Base-by-base conservation (phyloP, 805 yeast genomes). In the Zygoascus bituminiphila region DNA sequence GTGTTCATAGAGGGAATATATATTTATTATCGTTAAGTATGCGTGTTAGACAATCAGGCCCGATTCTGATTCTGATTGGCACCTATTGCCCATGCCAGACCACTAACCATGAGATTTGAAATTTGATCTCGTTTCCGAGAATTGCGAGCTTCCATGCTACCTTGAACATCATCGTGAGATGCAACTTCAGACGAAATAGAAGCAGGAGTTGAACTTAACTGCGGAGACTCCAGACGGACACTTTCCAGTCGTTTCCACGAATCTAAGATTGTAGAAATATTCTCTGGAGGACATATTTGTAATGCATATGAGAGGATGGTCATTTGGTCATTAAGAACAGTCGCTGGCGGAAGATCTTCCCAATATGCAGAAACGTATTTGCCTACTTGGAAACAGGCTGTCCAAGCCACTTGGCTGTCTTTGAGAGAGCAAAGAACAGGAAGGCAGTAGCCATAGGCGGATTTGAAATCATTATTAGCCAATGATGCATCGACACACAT, bases 311-410 rank as follows among this genome's bases (percentile, higher is more conserved):
- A 69, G 9, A 84, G 62, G 1, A 85, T 63, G 14, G 71, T 71
- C 57, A 79, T 60, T 61, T 87, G 91, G 42, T 71, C 63, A 20
- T 66, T 56, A 21, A 81, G 50, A 8, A 72, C 57, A 14, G 60
- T 62, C 5, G 64, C 59, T 9, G 75, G 73, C 2, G 61, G 61
- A 38, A 64, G 68, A 23, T 66, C 56, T 35, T 36, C 43, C 78
- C 78, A 71, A 21, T 63, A 63, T 6, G 78, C 76, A 17, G 77
- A 71, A 26, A 65, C 58, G 62, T 62, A 75, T 62, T 84, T 82
- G 2, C 85, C 84, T 2, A 83, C 80, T 56, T 86, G 95, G 57
- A 81, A 82, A 52, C 83, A 78, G 0, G 85, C 78, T 22, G 80
- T 71, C 95, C 96, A 88, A 6, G 68, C 60, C 14, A 58, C 58